Evolutionary conservation across 768 basidiomycete species (phyloP), one percentile per base, ranked within the genome.

Genomic region (Tulasnella sp.): DNA sequence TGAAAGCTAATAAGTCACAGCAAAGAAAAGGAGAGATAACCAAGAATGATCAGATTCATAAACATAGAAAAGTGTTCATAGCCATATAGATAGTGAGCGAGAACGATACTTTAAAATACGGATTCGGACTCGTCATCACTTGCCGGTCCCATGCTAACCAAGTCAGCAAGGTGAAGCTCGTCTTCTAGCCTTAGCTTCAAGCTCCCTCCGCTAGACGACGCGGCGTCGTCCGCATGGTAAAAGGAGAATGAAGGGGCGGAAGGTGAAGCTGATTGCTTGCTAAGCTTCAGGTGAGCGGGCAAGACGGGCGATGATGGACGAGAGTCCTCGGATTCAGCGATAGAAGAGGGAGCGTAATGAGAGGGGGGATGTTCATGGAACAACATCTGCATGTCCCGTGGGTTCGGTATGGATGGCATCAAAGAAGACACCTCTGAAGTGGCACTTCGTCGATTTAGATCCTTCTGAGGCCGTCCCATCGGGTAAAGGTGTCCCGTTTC

Each of bases 91-190:
- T 67, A 67, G 26, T 9, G 32, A 67, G 26, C 29, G 61, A 67
- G 61, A 29, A 44, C 9, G 29, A 67, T n/a, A 29, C 1, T 29
- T 32, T 67, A 67, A 67, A 67, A 67, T 32, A 67, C 26, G 11
- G 61, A 67, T 67, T 67, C 61, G 16, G 61, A 67, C 26, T 75
- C 75, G 57, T 75, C 75, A 26, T 39, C 75, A 23, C 75, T 75
- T 37, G 39, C 51, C 16, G 75, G 75, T 39, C 75, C 75, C 72
- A 79, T 75, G 26, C 77, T 77, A 15, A 79, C 75, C 35, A 79
- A 46, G 23, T 79, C 79, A 26, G 79, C 70, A 69, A 79, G 44
- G 69, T 79, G 79, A 35, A 79, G 39, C 35, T 79, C 79, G 37
- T 79, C 79, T 72, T 78, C 79, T n/a, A 67, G 67, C 3, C 79